phyloP scores from a whole-genome alignment of 306 rosid genomes.

The Acacia melanoxylon region DNA sequence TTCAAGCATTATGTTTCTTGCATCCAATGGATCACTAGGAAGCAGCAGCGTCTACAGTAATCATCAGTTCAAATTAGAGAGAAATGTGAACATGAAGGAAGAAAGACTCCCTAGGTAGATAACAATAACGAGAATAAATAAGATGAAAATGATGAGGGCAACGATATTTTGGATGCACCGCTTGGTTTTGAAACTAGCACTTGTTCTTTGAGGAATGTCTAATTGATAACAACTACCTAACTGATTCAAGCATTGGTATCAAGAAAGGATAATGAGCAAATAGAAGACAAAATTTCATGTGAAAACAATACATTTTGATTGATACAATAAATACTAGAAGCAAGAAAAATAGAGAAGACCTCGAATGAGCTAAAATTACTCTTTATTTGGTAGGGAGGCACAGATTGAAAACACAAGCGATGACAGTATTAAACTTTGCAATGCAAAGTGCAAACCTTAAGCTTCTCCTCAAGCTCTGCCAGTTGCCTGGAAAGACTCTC shows the following conservation, averaged over 20 bases:
- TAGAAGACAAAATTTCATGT: constrained; percentile 23
- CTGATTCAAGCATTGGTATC: background rate
- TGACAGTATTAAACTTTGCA: constrained; percentile 20
- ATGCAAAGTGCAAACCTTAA: constrained; percentile 53
- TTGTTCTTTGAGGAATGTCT: background rate
- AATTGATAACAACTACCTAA: constrained; percentile 3
- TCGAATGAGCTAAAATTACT: background rate
- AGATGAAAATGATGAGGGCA: constrained; percentile 12
- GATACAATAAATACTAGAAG: background rate
- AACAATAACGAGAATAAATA: constrained; percentile 20
- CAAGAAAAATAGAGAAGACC: background rate
- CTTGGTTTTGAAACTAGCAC: background rate
- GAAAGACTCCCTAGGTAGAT: background rate
- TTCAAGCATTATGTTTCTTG: constrained; percentile 95
- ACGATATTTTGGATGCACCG: background rate
- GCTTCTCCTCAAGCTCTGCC: constrained; percentile 66
- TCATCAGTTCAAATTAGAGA: constrained; percentile 24
- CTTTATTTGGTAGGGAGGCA: background rate
- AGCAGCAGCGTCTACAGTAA: constrained; percentile 62
- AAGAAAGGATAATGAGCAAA: constrained; percentile 12
- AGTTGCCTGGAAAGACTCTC: constrained; percentile 65
- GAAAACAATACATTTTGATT: constrained; percentile 9
- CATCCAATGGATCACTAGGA: constrained; percentile 96
- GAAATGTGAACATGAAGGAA: constrained; percentile 20
- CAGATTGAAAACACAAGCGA: constrained; percentile 16